phyloP scores from a whole-genome alignment of 139 green algal species.

The Protoeuglena noctilucae region DNA sequence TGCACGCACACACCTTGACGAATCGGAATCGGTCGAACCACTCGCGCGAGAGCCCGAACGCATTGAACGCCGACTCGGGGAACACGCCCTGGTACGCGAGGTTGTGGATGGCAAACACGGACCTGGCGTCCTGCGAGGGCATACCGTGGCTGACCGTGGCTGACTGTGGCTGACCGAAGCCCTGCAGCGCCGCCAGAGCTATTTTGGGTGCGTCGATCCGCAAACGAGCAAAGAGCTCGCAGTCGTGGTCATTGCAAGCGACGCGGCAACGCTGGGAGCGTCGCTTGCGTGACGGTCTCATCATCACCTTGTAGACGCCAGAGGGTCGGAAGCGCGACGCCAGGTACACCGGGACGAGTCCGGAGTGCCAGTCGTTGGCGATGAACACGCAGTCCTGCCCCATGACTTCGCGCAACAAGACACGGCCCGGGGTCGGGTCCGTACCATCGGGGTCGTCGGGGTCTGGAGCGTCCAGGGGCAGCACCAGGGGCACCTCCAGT shows the following conservation, averaged over 20 bases:
- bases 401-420: constrained; percentile 24
- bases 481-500: constrained; percentile 50
- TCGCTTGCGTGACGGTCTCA: not conserved
- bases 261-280: constrained; percentile 9
- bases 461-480: constrained; percentile 20
- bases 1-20: too few relatives aligned
- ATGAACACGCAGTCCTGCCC: constrained; percentile 66
- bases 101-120: constrained; percentile 52
- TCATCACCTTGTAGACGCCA: constrained; percentile 15
- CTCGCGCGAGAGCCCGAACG: constrained; percentile 16
- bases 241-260: constrained; percentile 15
- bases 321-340: constrained; percentile 13
- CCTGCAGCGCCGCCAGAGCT: too few relatives aligned
- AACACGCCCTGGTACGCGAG: constrained; percentile 46
- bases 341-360: constrained; percentile 50
- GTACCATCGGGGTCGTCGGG: constrained; percentile 14
- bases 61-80: constrained; percentile 11
- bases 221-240: constrained; percentile 17
- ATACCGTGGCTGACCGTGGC: too few relatives aligned
- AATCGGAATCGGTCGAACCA: constrained; percentile 13
- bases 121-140: constrained; percentile 13
- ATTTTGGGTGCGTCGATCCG: too few relatives aligned
- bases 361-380: constrained; percentile 80
- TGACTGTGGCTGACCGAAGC: too few relatives aligned
- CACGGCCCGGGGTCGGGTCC: constrained; percentile 6